phyloP scores from a whole-genome alignment of 192 early-diverging fungal species.

The Podila minutissima region DNA sequence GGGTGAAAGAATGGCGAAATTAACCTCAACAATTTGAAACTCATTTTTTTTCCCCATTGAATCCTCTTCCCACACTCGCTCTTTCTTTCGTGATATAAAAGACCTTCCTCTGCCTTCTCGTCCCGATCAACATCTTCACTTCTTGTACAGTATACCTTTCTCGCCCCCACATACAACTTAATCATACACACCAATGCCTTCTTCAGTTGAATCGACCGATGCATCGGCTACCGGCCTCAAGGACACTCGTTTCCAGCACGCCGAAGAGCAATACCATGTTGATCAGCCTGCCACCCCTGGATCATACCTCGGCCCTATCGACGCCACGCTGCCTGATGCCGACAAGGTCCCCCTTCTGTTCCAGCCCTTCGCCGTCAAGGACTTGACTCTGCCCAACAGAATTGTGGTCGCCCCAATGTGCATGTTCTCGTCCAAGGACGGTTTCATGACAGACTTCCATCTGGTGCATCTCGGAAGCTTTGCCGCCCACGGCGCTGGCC shows the following conservation, averaged over 20 bases:
- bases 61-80: neutral
- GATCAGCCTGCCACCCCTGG: constrained; percentile 14
- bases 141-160: neutral
- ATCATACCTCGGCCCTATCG: constrained; percentile 15
- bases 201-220: neutral
- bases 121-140: neutral
- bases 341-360: constrained; percentile 57
- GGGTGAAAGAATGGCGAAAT: too few relatives aligned
- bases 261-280: constrained; percentile 18
- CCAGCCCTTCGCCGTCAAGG: constrained; percentile 71
- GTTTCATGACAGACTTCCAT: constrained; percentile 71
- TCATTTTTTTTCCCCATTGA: neutral
- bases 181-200: too few relatives aligned
- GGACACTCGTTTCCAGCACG: constrained; percentile 1
- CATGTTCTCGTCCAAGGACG: constrained; percentile 73
- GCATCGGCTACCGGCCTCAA: neutral
- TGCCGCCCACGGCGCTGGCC: constrained; percentile 79
- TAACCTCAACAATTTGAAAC: too few relatives aligned
- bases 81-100: neutral
- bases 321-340: constrained; percentile 5
- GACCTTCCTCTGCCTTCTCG: neutral
- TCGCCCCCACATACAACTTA: neutral
- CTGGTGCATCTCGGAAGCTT: constrained; percentile 71
- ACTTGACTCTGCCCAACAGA: constrained; percentile 78
- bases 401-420: constrained; percentile 85